Base-by-base conservation (phyloP, 768 basidiomycete species). In the Lactifluus pinguis region DNA sequence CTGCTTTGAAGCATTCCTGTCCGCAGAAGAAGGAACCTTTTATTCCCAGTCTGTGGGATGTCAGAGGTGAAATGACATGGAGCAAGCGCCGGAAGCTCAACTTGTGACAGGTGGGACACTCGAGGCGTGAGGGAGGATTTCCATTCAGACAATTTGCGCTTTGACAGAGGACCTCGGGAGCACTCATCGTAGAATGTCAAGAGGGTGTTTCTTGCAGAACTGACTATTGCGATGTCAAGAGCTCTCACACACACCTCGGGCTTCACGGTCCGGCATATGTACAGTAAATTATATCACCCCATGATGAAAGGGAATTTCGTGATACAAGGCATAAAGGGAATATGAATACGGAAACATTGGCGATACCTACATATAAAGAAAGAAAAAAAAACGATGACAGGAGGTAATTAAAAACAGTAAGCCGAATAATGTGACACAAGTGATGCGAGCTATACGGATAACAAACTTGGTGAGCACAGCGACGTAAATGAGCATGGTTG, bases 51-150 rank as follows among this genome's bases (percentile, higher is more conserved):
- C 90, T 92, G 66, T 41, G 62, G 61, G 29, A 50, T 7, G 14
- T 34, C 48, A 60, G 14, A 56, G 64, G 57, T 50, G 61, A 50
- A 49, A 45, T 9, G 7, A 13, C 29, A 6, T 5, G 4, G 50
- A 17, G 25, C 15, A 49, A 32, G 11, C 38, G 36, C 53, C 48
- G 39, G 13, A 65, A 42, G 78, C 79, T 66, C 65, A 95, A 25
- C 94, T 95, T 95, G 74, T 81, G 86, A 75, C 95, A 98, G 7
- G 91, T 91, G 0, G 95, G 95, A 68, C 95, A 98, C 74, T 97
- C 94, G 13, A 98, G 78, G 29, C 82, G 79, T 29, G 92, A 92
- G 4, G 86, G 83, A 2, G 92, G 92, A 66, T 92, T 87, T 42
- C 89, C 90, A 61, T 91, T 89, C 19, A 81, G 80, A 71, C 89